phyloP scores from a whole-genome alignment of 768 basidiomycete genomes.

The Suillus brevipes region DNA sequence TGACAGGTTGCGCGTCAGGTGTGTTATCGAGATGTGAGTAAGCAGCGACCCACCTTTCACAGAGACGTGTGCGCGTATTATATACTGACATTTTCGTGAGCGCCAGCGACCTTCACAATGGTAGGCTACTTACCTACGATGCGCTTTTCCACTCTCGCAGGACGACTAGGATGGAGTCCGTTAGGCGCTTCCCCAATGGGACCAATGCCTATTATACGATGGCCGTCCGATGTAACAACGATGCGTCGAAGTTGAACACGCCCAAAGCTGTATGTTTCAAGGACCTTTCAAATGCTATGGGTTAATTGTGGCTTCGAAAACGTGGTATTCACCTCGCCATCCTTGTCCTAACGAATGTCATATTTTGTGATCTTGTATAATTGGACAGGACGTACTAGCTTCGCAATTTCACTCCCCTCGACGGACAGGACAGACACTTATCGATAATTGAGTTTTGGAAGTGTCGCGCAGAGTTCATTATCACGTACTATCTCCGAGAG shows the following conservation, averaged over 20 bases:
- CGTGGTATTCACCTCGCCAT: constrained; percentile 37
- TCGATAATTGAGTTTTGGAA: constrained; percentile 4
- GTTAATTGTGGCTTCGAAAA: not conserved
- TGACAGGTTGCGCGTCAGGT: constrained; percentile 12
- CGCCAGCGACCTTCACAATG: not conserved
- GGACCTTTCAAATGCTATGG: constrained; percentile 26
- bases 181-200: constrained; percentile 42
- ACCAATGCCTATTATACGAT: constrained; percentile 51
- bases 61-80: constrained; percentile 43
- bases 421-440: constrained; percentile 49
- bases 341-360: constrained; percentile 40
- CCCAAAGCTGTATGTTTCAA: constrained; percentile 44
- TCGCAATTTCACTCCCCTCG: constrained; percentile 49
- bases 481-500: constrained; percentile 43
- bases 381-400: constrained; percentile 36
- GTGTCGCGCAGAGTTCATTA: constrained; percentile 3
- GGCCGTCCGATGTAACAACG: constrained; percentile 46
- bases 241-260: constrained; percentile 49
- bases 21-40: not conserved
- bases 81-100: constrained; percentile 37
- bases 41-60: constrained; percentile 43
- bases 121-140: constrained; percentile 42
- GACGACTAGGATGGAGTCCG: constrained; percentile 48
- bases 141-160: constrained; percentile 52
- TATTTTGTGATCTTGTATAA: constrained; percentile 13